Conservation (phyloP, 352 stramenopile species). For the Phytophthora sp. region DNA sequence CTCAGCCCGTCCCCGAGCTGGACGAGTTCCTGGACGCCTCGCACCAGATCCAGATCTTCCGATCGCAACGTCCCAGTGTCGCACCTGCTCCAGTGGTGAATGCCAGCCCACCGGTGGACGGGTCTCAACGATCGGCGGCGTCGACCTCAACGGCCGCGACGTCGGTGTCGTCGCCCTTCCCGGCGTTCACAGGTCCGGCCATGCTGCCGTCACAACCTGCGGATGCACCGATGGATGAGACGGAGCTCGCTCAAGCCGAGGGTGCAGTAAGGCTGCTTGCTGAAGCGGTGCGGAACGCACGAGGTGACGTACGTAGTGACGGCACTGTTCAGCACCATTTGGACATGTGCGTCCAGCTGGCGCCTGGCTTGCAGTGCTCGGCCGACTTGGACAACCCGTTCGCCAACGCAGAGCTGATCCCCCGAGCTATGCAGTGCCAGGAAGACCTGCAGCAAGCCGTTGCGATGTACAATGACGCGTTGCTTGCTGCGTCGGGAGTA, state of each 20-base stretch:
- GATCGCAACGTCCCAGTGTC: conserved; percentile 12
- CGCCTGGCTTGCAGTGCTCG: conserved; percentile 31
- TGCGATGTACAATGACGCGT: conserved; percentile 45
- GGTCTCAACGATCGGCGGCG: conserved; percentile 2
- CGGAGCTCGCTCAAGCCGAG: conserved; percentile 44
- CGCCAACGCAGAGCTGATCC: conserved; percentile 41
- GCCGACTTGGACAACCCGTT: conserved; percentile 50
- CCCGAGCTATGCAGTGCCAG: conserved; percentile 47
- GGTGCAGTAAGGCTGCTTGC: conserved; percentile 33
- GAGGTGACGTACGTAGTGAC: conserved; percentile 41
- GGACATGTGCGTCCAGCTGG: conserved; percentile 37
- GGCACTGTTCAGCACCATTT: conserved; percentile 47
- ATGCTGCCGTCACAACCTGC: conserved; percentile 12
- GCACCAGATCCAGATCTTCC: conserved; percentile 42
- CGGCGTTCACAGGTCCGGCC: conserved; percentile 20
- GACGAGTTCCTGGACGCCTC: conserved; percentile 50
- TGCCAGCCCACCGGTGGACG: conserved; percentile 4
- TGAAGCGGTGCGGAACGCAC: conserved; percentile 29
- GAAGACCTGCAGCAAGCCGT: conserved; percentile 45
- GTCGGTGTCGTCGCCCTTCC: conserved; percentile 20
- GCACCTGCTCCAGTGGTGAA: conserved; percentile 14
- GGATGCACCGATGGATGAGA: conserved; percentile 41
- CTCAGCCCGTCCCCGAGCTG: conserved; percentile 33
- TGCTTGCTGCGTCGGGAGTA: conserved; percentile 38
- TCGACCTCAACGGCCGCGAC: conserved; percentile 17